Evolutionary conservation across 2,329 filamentous ascomycete genomes (phyloP).

Genomic region (Aspergillus alliaceus): DNA sequence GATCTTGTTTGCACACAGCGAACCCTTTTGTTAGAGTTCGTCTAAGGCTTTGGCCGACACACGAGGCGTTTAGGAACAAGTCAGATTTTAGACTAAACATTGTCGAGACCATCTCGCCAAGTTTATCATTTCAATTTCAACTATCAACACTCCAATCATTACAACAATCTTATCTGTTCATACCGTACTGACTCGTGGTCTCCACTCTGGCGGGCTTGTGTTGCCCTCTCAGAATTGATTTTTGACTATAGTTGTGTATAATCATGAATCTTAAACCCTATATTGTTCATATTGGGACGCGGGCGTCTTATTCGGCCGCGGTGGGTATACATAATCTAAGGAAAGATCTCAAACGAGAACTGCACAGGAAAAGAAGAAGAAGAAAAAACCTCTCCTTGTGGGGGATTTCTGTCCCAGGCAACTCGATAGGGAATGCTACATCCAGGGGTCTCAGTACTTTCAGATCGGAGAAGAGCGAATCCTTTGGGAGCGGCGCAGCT

Average conservation of each 20-base stretch:
- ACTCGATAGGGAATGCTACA: background rate
- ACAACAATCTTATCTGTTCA: background rate
- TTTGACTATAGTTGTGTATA: background rate
- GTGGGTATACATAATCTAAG: background rate
- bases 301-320: background rate
- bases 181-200: background rate
- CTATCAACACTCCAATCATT: background rate
- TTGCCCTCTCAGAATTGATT: background rate
- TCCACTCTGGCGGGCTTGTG: background rate
- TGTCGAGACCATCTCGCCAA: background rate
- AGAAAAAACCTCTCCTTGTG: background rate
- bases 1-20: background rate
- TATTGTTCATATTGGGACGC: background rate
- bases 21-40: background rate
- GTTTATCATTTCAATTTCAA: background rate
- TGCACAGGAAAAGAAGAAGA: background rate
- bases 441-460: background rate
- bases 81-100: background rate
- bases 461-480: constrained; percentile 3
- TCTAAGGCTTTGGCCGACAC: background rate
- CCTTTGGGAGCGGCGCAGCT: constrained; percentile 2
- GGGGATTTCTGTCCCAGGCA: background rate
- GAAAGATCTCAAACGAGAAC: background rate
- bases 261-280: background rate
- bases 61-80: background rate